A percentile compares a stretch with the other conserved stretches of the same genome.
Conservation (phyloP, 1,284 basidiomycete species). For the Pseudozyma thailandica region DNA sequence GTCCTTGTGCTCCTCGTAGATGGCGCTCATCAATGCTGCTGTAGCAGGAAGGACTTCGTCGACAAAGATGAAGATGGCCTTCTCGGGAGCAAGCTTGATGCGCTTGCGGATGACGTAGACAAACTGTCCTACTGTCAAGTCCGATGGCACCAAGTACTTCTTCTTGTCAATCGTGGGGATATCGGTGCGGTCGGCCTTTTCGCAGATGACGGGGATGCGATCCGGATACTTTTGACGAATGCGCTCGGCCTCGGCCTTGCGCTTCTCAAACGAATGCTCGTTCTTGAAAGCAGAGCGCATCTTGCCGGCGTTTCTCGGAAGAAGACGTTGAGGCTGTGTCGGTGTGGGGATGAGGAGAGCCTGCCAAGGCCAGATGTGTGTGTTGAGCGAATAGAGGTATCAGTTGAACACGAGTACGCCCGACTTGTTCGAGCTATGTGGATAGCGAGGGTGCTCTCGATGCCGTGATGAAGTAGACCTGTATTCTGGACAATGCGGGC, state of each 20-base stretch:
- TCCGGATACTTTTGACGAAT: conserved; percentile 99
- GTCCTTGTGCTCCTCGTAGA: conserved; percentile 91
- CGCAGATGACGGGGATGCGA: conserved; percentile 98
- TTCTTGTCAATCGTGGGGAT: conserved; percentile 99
- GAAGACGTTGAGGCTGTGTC: too few relatives aligned
- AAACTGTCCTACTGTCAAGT: conserved; percentile 91
- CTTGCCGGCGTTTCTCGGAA: conserved; percentile 18
- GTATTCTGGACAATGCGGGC: too few relatives aligned
- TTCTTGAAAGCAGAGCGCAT: conserved; percentile 99
- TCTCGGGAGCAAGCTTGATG: conserved; percentile 99
- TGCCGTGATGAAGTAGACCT: background rate
- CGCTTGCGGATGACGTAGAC: conserved; percentile 99
- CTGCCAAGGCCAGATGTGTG: too few relatives aligned
- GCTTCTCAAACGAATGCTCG: conserved; percentile 99
- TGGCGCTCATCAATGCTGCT: conserved; percentile 96
- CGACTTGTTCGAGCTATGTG: too few relatives aligned
- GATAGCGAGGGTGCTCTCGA: background rate
- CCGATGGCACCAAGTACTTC: conserved; percentile 99
- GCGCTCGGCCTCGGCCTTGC: conserved; percentile 93
- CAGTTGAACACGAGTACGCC: too few relatives aligned
- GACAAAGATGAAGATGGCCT: conserved; percentile 74
- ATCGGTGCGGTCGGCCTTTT: conserved; percentile 98
- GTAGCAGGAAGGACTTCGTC: conserved; percentile 98
- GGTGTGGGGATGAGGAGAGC: too few relatives aligned
- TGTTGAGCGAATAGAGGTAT: too few relatives aligned